Base-by-base conservation (phyloP, 2,329 filamentous ascomycete genomes). In the Venturia nashicola region DNA sequence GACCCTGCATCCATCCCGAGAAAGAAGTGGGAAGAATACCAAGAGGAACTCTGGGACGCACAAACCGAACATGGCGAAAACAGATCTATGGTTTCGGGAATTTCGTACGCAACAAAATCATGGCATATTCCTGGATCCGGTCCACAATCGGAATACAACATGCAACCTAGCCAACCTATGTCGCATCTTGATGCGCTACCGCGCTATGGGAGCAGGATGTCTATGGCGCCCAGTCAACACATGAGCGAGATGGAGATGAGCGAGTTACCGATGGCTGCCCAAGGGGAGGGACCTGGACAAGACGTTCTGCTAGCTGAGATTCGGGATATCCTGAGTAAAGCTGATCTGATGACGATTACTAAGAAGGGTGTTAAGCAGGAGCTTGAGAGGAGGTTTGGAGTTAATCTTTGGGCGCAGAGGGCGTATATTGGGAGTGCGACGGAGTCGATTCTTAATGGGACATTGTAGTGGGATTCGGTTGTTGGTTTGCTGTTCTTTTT, bases 1-100 rank as follows among this genome's bases (percentile, higher is more conserved):
- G 94, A 99, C 72, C 93, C 94, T 16, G 81, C 83, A 59, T 90
- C 87, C 44, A 97, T 99, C 69, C 94, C 94, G 23, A 90, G 90
- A 78, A 99, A 97, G 86, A 94, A 90, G 82, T 99, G 94, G 94
- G 94, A 99, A 75, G 94, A 99, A 71, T 99, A 97, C 75, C 94
- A 99, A 76, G 89, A 89, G 67, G 94, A 97, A 81, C 86, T 99
- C 55, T 99, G 93, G 94, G 94, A 99, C 72, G 88, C 89, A 0
- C 90, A 96, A 77, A 95, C 89, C n/a, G 87, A 88, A 66, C 82
- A 81, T 60, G 83, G 86, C 70, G 94, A 99, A 72, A 79, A 86
- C 32, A 87, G 83, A 66, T 96, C 91, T 11, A 93, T 97, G 75
- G 78, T 93, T 62, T 97, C 91, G n/a, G 93, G 93, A 65, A 89